Conservation (phyloP, 2,329 filamentous ascomycete species). For the Cercospora beticola region DNA sequence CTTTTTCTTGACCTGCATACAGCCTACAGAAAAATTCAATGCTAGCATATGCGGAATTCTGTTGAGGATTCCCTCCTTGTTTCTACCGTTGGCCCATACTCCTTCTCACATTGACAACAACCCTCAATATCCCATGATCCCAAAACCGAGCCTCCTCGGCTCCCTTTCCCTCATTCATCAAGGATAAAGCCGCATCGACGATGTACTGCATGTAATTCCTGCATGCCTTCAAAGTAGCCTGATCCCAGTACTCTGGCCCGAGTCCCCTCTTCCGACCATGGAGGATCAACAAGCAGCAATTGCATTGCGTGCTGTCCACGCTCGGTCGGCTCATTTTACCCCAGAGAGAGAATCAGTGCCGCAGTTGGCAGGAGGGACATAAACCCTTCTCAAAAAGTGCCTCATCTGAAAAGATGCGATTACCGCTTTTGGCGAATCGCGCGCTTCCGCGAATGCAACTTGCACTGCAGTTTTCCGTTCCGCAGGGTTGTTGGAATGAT, state of each 20-base stretch:
- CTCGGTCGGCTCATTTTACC: neutral
- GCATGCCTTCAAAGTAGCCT: neutral
- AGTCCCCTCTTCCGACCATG: neutral
- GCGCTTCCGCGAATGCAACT: neutral
- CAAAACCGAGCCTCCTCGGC: neutral
- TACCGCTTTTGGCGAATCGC: neutral
- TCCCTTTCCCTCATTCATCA: neutral
- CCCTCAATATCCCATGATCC: neutral
- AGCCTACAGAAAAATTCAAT: neutral
- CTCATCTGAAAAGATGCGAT: neutral
- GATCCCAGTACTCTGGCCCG: neutral
- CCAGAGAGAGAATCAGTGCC: neutral
- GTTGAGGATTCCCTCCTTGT: neutral
- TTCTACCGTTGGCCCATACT: neutral
- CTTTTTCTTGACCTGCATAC: neutral
- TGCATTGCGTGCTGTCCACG: neutral
- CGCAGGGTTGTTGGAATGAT: too few relatives aligned
- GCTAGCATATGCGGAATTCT: neutral
- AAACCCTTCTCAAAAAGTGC: neutral
- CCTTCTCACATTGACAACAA: neutral
- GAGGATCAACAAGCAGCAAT: neutral
- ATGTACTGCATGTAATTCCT: neutral
- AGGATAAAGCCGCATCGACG: neutral
- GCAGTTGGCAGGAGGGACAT: neutral
- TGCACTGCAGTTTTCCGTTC: neutral